These are phyloP conservation scores for Mucor lusitanicus DNA, from an alignment of 371 early-diverging fungal species.

Conservation along the genomic window DNA sequence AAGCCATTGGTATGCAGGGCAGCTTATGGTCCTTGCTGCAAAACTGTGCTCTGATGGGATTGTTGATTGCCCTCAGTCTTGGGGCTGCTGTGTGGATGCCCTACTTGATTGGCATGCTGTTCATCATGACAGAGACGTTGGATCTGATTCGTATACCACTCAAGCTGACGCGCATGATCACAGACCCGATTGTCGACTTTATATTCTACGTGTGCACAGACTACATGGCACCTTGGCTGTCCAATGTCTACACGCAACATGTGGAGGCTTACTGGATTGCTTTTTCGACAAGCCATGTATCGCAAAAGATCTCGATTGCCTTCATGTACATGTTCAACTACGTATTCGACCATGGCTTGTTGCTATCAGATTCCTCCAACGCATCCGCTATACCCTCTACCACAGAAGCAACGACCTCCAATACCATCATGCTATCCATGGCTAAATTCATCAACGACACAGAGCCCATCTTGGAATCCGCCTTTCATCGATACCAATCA, in stretches of 20 bases:
- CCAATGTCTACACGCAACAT: neutral
- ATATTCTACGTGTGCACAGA: constrained; percentile 34
- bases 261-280: neutral
- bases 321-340: constrained; percentile 3
- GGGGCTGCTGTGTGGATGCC: constrained; percentile 78
- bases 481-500: constrained; percentile 28
- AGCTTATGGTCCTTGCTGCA: constrained; percentile 75
- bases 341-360: neutral
- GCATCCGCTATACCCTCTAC: neutral
- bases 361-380: neutral
- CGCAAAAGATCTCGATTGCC: neutral
- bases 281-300: neutral
- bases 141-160: constrained; percentile 52
- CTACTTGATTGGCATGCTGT: constrained; percentile 65
- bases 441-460: constrained; percentile 9
- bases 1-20: constrained; percentile 89
- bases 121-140: constrained; percentile 27
- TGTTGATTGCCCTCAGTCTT: constrained; percentile 73
- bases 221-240: constrained; percentile 2
- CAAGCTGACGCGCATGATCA: constrained; percentile 41
- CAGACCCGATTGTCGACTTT: constrained; percentile 61
- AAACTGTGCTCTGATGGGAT: constrained; percentile 76
- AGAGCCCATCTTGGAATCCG: constrained; percentile 10
- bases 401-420: neutral
- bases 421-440: neutral